A percentile compares a stretch with the other conserved stretches of the same genome.
These are phyloP conservation scores for Phanerochaete sordida DNA, from an alignment of 768 basidiomycete genomes.

Conservation along the genomic window DNA sequence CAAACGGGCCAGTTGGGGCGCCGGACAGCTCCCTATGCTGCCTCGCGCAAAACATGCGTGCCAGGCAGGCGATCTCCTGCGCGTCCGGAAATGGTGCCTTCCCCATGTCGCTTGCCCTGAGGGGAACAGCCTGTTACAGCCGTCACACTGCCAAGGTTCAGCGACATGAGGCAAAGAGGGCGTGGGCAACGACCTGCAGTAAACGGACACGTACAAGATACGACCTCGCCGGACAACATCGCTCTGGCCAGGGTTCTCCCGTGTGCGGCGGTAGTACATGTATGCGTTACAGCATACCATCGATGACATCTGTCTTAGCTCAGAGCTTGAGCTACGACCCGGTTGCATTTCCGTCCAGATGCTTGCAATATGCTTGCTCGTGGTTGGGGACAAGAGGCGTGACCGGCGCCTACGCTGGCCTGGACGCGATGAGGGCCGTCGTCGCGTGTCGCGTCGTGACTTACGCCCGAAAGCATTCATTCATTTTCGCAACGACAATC, in stretches of 20 bases:
- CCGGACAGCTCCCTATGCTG: neutral
- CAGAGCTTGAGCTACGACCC: neutral
- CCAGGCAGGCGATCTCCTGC: neutral
- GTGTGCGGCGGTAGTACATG: neutral
- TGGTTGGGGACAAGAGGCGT: neutral
- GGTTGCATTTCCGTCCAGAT: neutral
- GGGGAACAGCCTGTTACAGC: neutral
- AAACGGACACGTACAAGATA: constrained; percentile 8
- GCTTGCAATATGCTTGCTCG: neutral
- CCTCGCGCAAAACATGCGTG: constrained; percentile 1
- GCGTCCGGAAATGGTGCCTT: neutral
- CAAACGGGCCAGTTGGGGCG: neutral
- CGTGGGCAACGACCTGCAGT: neutral
- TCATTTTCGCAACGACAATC: neutral
- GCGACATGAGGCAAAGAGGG: neutral
- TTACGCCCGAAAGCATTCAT: neutral
- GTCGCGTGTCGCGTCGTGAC: neutral
- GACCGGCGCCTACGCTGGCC: neutral
- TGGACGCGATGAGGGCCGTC: neutral
- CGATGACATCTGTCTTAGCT: neutral
- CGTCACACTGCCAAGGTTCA: neutral
- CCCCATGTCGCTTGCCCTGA: neutral
- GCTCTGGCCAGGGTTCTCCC: neutral
- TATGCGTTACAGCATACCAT: neutral
- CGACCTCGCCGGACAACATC: neutral